Percentiles rank a stretch among this genome's conserved stretches.
These are phyloP conservation scores for Verticillium zaregamsianum DNA, from an alignment of 2,329 filamentous ascomycete species.

Conservation along the genomic window DNA sequence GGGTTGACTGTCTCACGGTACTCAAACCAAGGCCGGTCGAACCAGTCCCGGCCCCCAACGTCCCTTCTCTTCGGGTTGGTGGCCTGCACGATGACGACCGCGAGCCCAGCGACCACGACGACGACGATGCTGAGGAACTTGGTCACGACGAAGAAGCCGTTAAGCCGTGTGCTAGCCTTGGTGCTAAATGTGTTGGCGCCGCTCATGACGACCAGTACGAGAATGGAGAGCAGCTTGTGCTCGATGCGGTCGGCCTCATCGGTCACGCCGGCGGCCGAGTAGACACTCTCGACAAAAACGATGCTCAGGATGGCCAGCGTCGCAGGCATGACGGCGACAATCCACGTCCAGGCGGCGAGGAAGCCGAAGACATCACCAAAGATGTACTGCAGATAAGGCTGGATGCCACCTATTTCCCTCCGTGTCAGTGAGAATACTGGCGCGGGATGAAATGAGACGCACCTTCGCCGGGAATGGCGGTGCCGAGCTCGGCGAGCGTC, in stretches of 20 bases:
- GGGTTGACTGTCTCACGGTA: slow-evolving; percentile 44
- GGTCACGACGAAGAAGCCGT: slow-evolving; percentile 49
- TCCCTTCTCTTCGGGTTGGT: slow-evolving; percentile 26
- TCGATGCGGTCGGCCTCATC: slow-evolving; percentile 34
- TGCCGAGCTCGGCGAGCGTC: slow-evolving; percentile 60
- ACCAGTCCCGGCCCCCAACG: slow-evolving; percentile 47
- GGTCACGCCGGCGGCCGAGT: slow-evolving; percentile 44
- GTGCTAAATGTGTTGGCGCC: slow-evolving; percentile 54
- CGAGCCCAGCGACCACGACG: slow-evolving; percentile 44
- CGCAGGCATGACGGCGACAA: slow-evolving; percentile 60
- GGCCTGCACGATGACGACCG: slow-evolving; percentile 38
- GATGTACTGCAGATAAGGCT: slow-evolving; percentile 58
- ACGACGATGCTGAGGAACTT: slow-evolving; percentile 47
- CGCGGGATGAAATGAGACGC: slow-evolving; percentile 5
- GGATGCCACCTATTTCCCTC: slow-evolving; percentile 45
- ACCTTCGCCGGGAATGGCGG: slow-evolving; percentile 58
- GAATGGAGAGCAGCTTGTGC: slow-evolving; percentile 48
- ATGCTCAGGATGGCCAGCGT: slow-evolving; percentile 61
- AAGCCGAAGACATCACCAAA: slow-evolving; percentile 60
- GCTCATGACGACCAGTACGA: slow-evolving; percentile 41
- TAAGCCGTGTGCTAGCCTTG: slow-evolving; percentile 48
- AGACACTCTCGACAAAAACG: slow-evolving; percentile 58
- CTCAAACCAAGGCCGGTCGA: slow-evolving; percentile 49
- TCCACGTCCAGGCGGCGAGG: slow-evolving; percentile 61
- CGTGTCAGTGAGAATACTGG: neutral